Evolutionary conservation across 148 eudicot genomes (phyloP), one percentile per base, ranked within the genome.

Genomic region (Rhododendron molle): DNA sequence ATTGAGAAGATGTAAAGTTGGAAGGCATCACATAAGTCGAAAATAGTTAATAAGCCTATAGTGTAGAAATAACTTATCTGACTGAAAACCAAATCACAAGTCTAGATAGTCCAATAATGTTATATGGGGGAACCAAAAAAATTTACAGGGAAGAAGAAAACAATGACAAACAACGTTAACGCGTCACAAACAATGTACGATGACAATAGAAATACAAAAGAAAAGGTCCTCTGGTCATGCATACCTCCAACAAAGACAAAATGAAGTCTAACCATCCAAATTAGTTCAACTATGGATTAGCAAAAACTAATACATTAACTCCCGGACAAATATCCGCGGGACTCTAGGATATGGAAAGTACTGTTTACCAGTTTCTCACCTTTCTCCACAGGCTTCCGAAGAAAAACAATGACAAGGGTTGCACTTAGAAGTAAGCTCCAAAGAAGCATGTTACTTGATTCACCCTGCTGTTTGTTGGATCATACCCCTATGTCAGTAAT

Each of bases 351-450:
- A 20, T 49, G 36, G 15, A 60, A 85, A 47, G 54, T 23, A n/a
- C 52, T 7, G 18, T 58, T 16, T 49, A 7, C 28, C 28, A 84
- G 85, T 72, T 85, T 87, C 90, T 88, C 82, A 95, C 97, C 97
- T 95, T 91, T 94, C 89, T 86, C 91, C 81, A 94, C 93, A 74
- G 79, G 87, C 87, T 87, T 94, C 58, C 78, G 79, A 56, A 88
- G 86, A 77, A 89, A 81, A 76, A 85, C 69, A 86, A 34, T 90
- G 89, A 92, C 32, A 76, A 95, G 73, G 32, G 88, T 13, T 54
- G 91, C 90, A 60, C 85, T 90, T 44, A 83, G 54, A 80, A 87
- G 28, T 54, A 92, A 81, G 89, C 84, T 89, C 90, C 92, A 88
- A 3, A 90, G 81, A 86, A 89, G 81, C 54, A 81, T 12, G 78